Base-by-base conservation (phyloP, 2,329 filamentous ascomycete genomes). In the Podosphaera fusca region DNA sequence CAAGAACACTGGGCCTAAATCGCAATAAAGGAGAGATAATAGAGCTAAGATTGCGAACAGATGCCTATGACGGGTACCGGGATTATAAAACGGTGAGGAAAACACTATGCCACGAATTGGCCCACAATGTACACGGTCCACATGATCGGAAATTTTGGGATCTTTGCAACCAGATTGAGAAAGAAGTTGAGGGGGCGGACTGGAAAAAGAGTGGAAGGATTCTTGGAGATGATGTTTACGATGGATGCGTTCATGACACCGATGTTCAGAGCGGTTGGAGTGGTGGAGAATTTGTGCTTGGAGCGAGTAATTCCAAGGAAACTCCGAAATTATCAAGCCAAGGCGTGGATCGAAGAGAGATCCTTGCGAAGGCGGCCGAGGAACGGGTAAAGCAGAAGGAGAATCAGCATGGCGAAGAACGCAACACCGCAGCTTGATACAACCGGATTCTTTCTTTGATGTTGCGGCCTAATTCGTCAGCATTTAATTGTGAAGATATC, bases 81-180 rank as follows among this genome's bases (percentile, higher is more conserved):
- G 87, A 95, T 67, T 98, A 96, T 71, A 83, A 84, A 64, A 89
- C 84, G 0, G 94, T 98, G 54, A 79, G 92, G 55, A 86, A 85
- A 63, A 96, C 92, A 51, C 74, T 98, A 10, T 96, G 90, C 67
- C 92, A 98, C 71, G 92, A 98, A 72, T 74, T 98, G 21, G 84
- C 89, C 62, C 92, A 98, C 69, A 95, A 95, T 64, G 86, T 95
- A 8, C 83, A 84, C 70, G 75, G 84, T 0, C 80, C 84, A 0
- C 92, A 98, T 68, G 88, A 96, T 69, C 74, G 80, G 21, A 72
- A 85, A 52, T 98, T 98, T 66, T 96, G 92, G 90, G 79, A 87
- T 56, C 69, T 98, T 64, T 95, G 86, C 62, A 82, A 81, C 63
- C 77, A 84, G 72, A 94, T 95, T 65, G 89, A 96, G 73, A 75